A percentile compares a stretch with the other conserved stretches of the same genome.
phyloP scores from a whole-genome alignment of 1,284 basidiomycete species.

The Gomphus sp. region DNA sequence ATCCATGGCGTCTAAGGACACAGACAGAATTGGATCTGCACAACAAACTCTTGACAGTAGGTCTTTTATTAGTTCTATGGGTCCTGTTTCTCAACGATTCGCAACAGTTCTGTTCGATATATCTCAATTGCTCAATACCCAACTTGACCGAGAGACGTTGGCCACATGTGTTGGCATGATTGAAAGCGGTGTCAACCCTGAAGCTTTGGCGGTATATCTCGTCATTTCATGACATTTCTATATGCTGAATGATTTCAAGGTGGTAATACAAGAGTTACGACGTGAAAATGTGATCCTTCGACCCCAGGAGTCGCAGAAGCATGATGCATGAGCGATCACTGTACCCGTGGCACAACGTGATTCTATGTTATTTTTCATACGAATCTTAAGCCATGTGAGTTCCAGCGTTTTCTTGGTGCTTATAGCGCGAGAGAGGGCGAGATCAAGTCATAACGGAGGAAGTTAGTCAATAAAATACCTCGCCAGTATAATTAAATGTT shows the following conservation, averaged over 20 bases:
- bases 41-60: conserved; percentile 74
- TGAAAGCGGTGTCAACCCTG: conserved; percentile 78
- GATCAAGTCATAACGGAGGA: not conserved
- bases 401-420: not conserved
- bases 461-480: too few relatives aligned
- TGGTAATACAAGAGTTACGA: conserved; percentile 66
- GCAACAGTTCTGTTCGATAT: conserved; percentile 69
- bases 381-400: not conserved
- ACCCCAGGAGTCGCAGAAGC: not conserved
- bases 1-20: conserved; percentile 29
- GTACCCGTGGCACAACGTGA: too few relatives aligned
- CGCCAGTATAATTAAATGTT: too few relatives aligned
- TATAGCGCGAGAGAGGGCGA: not conserved
- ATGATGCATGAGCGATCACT: not conserved
- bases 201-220: conserved; percentile 69
- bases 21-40: conserved; percentile 60
- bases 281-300: conserved; percentile 42
- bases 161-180: conserved; percentile 78
- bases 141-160: conserved; percentile 74
- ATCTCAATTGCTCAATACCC: conserved; percentile 74
- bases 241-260: conserved; percentile 29
- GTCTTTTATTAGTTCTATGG: conserved; percentile 20
- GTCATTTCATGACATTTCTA: not conserved
- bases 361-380: too few relatives aligned
- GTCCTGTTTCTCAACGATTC: not conserved